phyloP scores from a whole-genome alignment of 2,329 filamentous ascomycete genomes.

The Balansia obtecta region DNA sequence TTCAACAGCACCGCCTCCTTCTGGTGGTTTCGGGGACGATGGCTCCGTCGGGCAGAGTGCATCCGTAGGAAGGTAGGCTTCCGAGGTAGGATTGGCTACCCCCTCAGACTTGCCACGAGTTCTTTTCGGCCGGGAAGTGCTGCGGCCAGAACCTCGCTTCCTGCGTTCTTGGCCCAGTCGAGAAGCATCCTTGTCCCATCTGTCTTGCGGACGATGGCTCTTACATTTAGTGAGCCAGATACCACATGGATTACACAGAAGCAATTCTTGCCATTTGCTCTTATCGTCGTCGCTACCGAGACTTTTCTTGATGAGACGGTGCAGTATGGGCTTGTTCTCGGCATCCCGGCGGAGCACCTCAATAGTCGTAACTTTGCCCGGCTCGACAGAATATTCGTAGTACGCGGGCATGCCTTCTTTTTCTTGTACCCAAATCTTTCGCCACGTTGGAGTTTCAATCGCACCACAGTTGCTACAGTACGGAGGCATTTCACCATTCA shows the following conservation, averaged over 20 bases:
- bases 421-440: slow-evolving; percentile 78
- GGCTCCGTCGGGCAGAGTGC: slow-evolving; percentile 34
- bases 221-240: slow-evolving; percentile 90
- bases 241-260: slow-evolving; percentile 91
- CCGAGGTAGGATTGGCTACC: slow-evolving; percentile 35
- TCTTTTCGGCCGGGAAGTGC: slow-evolving; percentile 33
- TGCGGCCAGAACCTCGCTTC: slow-evolving; percentile 32
- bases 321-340: slow-evolving; percentile 49
- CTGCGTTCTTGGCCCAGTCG: slow-evolving; percentile 38
- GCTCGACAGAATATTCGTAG: slow-evolving; percentile 59
- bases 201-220: slow-evolving; percentile 66
- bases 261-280: slow-evolving; percentile 54
- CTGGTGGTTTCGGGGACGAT: slow-evolving; percentile 18
- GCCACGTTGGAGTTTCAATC: slow-evolving; percentile 93
- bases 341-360: slow-evolving; percentile 52
- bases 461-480: slow-evolving; percentile 90
- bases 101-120: slow-evolving; percentile 34
- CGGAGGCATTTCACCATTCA: slow-evolving; percentile 71
- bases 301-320: slow-evolving; percentile 69
- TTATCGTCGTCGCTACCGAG: slow-evolving; percentile 51
- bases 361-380: slow-evolving; percentile 63
- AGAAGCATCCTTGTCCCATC: slow-evolving; percentile 60
- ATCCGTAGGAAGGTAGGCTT: slow-evolving; percentile 42
- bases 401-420: slow-evolving; percentile 56
- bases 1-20: slow-evolving; percentile 10